Conservation (phyloP, 352 stramenopile species). For the Blastocystis sp. region DNA sequence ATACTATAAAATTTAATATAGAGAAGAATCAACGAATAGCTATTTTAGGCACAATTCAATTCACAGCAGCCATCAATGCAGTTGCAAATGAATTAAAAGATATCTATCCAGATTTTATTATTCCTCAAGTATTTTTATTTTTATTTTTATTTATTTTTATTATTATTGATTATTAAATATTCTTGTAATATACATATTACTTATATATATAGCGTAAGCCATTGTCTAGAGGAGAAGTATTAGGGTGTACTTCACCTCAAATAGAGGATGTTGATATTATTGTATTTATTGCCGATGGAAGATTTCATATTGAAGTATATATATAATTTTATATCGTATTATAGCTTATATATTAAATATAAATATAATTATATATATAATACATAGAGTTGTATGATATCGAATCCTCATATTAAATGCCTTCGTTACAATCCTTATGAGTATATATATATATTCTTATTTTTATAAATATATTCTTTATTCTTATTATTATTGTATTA, state of each 20-base stretch:
- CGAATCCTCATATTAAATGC: conserved; percentile 75
- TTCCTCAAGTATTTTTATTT: conserved; percentile 63
- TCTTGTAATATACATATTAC: neutral
- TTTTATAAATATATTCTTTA: no score
- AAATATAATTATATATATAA: neutral
- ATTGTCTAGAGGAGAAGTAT: conserved; percentile 64
- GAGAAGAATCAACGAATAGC: conserved; percentile 45
- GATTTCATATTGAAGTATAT: conserved; percentile 87
- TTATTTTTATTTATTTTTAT: neutral
- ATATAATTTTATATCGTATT: neutral
- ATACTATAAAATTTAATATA: conserved; percentile 33
- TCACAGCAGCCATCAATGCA: conserved; percentile 66
- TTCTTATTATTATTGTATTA: no score
- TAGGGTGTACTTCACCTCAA: conserved; percentile 87
- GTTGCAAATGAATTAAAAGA: conserved; percentile 54
- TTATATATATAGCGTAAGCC: conserved; percentile 18
- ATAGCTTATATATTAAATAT: neutral
- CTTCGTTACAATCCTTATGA: conserved; percentile 96
- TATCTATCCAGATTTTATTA: conserved; percentile 57
- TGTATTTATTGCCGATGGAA: conserved; percentile 91
- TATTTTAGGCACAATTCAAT: conserved; percentile 82
- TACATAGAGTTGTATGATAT: conserved; percentile 78
- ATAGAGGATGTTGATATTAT: conserved; percentile 68
- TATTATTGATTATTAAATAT: neutral
- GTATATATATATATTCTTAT: conserved; percentile 49